Evolutionary conservation across 2,329 filamentous ascomycete genomes (phyloP).

Genomic region (Parastagonospora avenae): DNA sequence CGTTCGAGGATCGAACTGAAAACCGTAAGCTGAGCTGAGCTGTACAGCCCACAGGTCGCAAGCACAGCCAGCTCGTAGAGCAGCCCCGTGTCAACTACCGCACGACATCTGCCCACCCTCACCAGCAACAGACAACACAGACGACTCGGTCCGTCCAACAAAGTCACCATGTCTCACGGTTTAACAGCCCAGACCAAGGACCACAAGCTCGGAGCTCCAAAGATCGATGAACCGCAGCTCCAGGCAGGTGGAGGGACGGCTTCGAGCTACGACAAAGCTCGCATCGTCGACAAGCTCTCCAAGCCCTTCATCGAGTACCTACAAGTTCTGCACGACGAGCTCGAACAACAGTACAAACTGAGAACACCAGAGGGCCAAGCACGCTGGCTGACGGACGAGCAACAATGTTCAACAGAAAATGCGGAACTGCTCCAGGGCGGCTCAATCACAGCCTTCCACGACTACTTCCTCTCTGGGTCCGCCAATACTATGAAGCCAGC

Average conservation of each 20-base stretch:
- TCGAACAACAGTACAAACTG: conserved; percentile 37
- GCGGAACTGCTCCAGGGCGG: conserved; percentile 34
- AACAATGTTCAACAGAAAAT: conserved; percentile 28
- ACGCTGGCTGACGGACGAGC: conserved; percentile 41
- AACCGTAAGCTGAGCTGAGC: conserved; percentile 22
- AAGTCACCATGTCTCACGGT: too few species aligned
- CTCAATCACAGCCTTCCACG: conserved; percentile 39
- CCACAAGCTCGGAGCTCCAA: conserved; percentile 38
- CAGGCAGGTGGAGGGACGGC: conserved; percentile 47
- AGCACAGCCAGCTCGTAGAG: background rate
- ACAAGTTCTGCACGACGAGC: conserved; percentile 33
- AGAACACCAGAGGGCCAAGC: conserved; percentile 35
- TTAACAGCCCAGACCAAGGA: conserved; percentile 12
- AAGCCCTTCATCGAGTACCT: conserved; percentile 35
- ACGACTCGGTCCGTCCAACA: too few species aligned
- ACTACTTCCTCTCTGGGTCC: conserved; percentile 54
- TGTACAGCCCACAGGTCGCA: background rate
- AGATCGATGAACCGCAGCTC: conserved; percentile 40
- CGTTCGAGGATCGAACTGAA: background rate
- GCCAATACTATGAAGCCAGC: conserved; percentile 53
- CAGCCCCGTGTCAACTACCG: background rate
- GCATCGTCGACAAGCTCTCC: conserved; percentile 37
- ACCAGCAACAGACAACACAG: background rate
- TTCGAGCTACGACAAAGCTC: conserved; percentile 31
- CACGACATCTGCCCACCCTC: background rate